Conservation (phyloP, 2,329 filamentous ascomycete species). For the Westerdykella sp. region DNA sequence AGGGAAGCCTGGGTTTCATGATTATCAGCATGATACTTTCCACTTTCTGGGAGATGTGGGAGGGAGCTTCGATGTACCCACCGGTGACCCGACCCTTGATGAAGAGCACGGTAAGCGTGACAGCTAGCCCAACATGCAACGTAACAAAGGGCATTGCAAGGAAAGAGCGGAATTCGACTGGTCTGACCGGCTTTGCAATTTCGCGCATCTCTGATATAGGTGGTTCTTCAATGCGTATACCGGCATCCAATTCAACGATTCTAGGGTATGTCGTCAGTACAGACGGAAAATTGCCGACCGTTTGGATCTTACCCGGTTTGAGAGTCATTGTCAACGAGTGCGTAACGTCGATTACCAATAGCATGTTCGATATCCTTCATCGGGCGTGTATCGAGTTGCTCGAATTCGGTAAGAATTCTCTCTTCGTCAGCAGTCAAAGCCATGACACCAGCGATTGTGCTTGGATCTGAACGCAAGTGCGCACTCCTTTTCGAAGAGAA, state of each 20-base stretch:
- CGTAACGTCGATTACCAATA: conserved; percentile 13
- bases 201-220: not conserved
- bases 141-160: conserved; percentile 12
- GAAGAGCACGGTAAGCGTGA: conserved; percentile 13
- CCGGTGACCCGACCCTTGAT: conserved; percentile 10
- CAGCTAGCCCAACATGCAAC: conserved; percentile 10
- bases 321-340: conserved; percentile 8
- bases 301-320: conserved; percentile 6
- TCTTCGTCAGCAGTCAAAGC: conserved; percentile 21
- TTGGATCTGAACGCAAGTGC: conserved; percentile 29
- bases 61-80: conserved; percentile 3
- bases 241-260: conserved; percentile 1
- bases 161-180: conserved; percentile 16
- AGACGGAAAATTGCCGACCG: not conserved
- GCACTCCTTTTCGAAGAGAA: conserved; percentile 13
- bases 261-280: not conserved
- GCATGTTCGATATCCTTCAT: conserved; percentile 11
- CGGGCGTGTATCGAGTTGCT: conserved; percentile 16
- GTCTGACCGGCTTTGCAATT: conserved; percentile 17
- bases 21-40: not conserved
- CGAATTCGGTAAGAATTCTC: conserved; percentile 16
- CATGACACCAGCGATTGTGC: conserved; percentile 35
- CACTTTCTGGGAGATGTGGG: not conserved
- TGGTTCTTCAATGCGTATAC: not conserved
- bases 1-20: conserved; percentile 25